Percentiles rank a stretch among this genome's conserved stretches.
Conservation (phyloP, 192 early-diverging fungal genomes). For the Coemansia sp. region DNA sequence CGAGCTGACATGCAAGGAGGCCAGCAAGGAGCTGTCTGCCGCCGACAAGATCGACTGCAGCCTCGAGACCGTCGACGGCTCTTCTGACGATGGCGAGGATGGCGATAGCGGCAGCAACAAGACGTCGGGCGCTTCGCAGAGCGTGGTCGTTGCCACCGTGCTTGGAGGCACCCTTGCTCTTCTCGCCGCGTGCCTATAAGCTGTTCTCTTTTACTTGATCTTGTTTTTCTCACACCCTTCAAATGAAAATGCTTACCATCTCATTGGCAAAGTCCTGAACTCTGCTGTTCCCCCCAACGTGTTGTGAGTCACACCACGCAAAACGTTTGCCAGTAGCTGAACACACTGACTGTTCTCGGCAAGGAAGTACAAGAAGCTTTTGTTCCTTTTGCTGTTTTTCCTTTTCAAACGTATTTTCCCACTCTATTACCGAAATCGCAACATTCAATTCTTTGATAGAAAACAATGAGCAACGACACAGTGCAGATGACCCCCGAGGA, state of each 20-base stretch:
- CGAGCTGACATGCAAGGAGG: conserved; percentile 54
- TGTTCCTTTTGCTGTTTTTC: no score
- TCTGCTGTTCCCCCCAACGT: no score
- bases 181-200: conserved; percentile 36
- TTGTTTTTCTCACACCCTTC: conserved; percentile 7
- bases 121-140: conserved; percentile 26
- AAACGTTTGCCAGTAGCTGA: no score
- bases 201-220: conserved; percentile 6
- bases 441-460: no score
- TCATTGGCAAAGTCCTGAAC: no score
- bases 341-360: no score
- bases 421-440: no score
- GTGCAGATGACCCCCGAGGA: conserved; percentile 47
- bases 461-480: conserved; percentile 23
- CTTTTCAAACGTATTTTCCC: no score
- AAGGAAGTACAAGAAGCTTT: no score
- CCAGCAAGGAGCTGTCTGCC: conserved; percentile 23
- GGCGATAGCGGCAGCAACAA: not conserved
- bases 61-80: conserved; percentile 10
- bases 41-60: conserved; percentile 40
- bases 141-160: conserved; percentile 18
- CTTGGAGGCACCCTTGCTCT: conserved; percentile 32
- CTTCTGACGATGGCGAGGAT: conserved; percentile 8
- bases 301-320: no score
- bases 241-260: no score